A percentile compares a stretch with the other conserved stretches of the same genome.
Conservation (phyloP, 2,329 filamentous ascomycete genomes). For the Fusarium bulbicola region DNA sequence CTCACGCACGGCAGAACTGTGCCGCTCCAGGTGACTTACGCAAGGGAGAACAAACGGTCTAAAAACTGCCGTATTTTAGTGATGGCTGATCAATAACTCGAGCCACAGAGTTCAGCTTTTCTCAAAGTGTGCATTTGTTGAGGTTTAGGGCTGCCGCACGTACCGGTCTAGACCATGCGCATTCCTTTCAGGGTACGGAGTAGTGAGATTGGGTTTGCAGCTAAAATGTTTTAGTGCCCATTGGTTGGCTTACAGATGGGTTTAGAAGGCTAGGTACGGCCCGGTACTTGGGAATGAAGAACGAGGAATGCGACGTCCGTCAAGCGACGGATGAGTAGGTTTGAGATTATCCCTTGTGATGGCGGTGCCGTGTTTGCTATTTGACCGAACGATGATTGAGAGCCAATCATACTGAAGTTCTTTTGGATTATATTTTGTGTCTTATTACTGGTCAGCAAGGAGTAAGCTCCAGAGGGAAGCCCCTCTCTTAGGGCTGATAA, state of each 20-base stretch:
- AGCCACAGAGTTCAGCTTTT: constrained; percentile 10
- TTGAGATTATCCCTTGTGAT: background rate
- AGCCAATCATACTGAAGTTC: background rate
- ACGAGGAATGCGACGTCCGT: background rate
- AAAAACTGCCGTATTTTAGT: background rate
- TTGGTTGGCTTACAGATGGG: background rate
- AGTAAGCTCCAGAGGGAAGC: background rate
- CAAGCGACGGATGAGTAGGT: background rate
- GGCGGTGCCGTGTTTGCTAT: background rate
- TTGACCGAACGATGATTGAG: accelerated
- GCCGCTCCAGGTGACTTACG: background rate
- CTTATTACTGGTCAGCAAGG: background rate
- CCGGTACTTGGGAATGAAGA: background rate
- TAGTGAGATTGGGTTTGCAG: background rate
- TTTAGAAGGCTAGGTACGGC: constrained; percentile 10
- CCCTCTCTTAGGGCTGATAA: background rate
- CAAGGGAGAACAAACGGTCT: background rate
- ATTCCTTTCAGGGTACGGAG: background rate
- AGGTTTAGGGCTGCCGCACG: background rate
- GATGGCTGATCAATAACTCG: background rate
- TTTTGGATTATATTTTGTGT: background rate
- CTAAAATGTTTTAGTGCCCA: background rate
- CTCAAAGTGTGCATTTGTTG: background rate
- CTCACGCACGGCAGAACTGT: constrained; percentile 1
- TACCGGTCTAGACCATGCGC: background rate